Conservation (phyloP, 2,329 filamentous ascomycete species). For the Daldinia sp. region DNA sequence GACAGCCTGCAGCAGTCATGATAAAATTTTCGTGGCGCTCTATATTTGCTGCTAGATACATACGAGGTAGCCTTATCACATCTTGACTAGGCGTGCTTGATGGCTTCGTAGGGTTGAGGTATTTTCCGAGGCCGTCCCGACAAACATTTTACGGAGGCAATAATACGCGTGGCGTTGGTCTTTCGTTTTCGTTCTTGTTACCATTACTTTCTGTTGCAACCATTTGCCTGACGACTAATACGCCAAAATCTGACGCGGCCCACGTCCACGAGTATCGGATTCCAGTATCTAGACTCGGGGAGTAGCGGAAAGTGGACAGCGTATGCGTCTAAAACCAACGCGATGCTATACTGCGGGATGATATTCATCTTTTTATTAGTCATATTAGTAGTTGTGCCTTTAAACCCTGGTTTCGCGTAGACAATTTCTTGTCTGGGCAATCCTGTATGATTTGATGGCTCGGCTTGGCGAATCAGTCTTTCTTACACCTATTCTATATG, state of each 20-base stretch:
- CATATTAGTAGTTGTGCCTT: not conserved
- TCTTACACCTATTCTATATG: slow-evolving; percentile 4
- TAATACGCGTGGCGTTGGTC: slow-evolving; percentile 19
- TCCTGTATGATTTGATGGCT: not conserved
- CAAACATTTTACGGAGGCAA: slow-evolving; percentile 21
- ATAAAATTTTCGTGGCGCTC: slow-evolving; percentile 14
- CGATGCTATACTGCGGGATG: slow-evolving; percentile 26
- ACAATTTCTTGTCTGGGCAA: slow-evolving; percentile 14
- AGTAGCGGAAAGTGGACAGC: slow-evolving; percentile 27
- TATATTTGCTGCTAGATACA: slow-evolving; percentile 36
- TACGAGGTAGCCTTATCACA: slow-evolving; percentile 35
- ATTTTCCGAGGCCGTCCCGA: slow-evolving; percentile 31
- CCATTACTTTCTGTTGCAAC: slow-evolving; percentile 29
- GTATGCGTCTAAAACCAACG: slow-evolving; percentile 26
- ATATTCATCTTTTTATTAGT: slow-evolving; percentile 25
- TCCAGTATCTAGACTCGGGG: slow-evolving; percentile 20
- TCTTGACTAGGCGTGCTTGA: slow-evolving; percentile 22
- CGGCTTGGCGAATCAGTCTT: not conserved
- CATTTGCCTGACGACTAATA: slow-evolving; percentile 24
- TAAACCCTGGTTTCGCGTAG: slow-evolving; percentile 24
- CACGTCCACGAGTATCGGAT: slow-evolving; percentile 15
- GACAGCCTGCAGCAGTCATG: slow-evolving; percentile 21
- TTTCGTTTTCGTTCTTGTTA: slow-evolving; percentile 6
- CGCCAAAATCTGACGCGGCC: slow-evolving; percentile 36
- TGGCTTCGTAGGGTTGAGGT: slow-evolving; percentile 32